phyloP scores from a whole-genome alignment of 768 basidiomycete genomes.

The Kwoniella sp. region DNA sequence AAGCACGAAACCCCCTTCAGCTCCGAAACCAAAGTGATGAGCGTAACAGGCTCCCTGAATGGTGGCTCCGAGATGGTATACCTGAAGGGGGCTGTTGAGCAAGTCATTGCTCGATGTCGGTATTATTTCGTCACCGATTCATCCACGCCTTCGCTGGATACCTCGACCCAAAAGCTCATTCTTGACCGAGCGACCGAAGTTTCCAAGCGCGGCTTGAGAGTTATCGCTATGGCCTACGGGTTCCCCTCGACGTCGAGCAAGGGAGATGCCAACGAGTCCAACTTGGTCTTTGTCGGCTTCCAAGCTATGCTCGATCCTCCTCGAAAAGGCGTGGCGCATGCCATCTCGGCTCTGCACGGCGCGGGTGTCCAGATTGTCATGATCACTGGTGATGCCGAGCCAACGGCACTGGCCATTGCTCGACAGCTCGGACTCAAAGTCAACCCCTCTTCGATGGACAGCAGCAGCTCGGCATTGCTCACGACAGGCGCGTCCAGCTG shows the following conservation, averaged over 20 bases:
- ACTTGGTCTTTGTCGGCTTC: constrained; percentile 84
- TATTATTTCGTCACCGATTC: constrained; percentile 87
- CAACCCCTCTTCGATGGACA: constrained; percentile 53
- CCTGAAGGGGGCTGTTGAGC: constrained; percentile 89
- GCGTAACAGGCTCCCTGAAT: constrained; percentile 73
- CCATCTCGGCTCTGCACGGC: constrained; percentile 74
- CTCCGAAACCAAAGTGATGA: constrained; percentile 93
- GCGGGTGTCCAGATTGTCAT: constrained; percentile 96
- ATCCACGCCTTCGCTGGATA: constrained; percentile 80
- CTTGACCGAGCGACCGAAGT: constrained; percentile 70
- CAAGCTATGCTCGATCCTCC: constrained; percentile 96
- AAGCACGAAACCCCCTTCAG: constrained; percentile 80
- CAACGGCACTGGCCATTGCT: constrained; percentile 87
- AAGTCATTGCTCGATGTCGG: constrained; percentile 79
- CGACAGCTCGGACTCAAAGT: constrained; percentile 79
- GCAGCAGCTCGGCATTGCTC: constrained; percentile 3
- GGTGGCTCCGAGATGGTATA: constrained; percentile 74
- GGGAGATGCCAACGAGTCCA: constrained; percentile 55
- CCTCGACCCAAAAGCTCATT: constrained; percentile 69
- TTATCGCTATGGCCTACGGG: constrained; percentile 90
- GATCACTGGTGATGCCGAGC: constrained; percentile 95
- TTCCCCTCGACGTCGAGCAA: constrained; percentile 56
- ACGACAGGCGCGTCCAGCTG: constrained; percentile 55
- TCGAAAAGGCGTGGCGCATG: constrained; percentile 86
- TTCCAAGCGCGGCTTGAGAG: constrained; percentile 75